Conservation (phyloP, 169 alveolate genomes). For the Besnoitia besnoiti region DNA sequence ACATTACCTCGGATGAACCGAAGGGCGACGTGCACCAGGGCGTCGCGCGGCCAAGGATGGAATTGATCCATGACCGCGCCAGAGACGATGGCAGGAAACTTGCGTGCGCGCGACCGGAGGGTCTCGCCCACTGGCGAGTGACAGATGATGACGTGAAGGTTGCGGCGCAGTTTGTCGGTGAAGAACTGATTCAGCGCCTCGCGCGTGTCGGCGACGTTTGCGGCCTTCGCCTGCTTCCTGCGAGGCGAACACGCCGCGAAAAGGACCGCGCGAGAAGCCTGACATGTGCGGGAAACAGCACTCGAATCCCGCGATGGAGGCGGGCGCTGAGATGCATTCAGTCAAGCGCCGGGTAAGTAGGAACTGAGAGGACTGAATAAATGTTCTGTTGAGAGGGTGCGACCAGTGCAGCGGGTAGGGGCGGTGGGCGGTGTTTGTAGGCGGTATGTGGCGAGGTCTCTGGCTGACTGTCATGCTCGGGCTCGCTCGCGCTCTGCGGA, state of each 20-base stretch:
- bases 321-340: too few relatives aligned
- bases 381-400: too few relatives aligned
- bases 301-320: too few relatives aligned
- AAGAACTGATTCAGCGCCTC: conserved; percentile 89
- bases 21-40: conserved; percentile 92
- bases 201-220: conserved; percentile 85
- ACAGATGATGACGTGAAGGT: conserved; percentile 91
- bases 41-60: conserved; percentile 98
- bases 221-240: conserved; percentile 88
- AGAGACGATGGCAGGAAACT: conserved; percentile 94
- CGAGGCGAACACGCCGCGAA: conserved; percentile 51
- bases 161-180: conserved; percentile 76
- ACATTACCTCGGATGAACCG: conserved; percentile 83
- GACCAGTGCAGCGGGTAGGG: too few relatives aligned
- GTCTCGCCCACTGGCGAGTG: conserved; percentile 96
- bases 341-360: too few relatives aligned
- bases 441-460: too few relatives aligned
- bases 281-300: too few relatives aligned
- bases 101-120: conserved; percentile 92
- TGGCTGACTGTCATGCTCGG: too few relatives aligned
- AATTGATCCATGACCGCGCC: conserved; percentile 94
- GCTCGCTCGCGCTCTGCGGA: not conserved
- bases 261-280: too few relatives aligned
- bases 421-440: too few relatives aligned
- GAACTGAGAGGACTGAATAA: too few relatives aligned